These are phyloP conservation scores for Cercospora sp. DNA, from an alignment of 2,329 filamentous ascomycete species.

Conservation along the genomic window DNA sequence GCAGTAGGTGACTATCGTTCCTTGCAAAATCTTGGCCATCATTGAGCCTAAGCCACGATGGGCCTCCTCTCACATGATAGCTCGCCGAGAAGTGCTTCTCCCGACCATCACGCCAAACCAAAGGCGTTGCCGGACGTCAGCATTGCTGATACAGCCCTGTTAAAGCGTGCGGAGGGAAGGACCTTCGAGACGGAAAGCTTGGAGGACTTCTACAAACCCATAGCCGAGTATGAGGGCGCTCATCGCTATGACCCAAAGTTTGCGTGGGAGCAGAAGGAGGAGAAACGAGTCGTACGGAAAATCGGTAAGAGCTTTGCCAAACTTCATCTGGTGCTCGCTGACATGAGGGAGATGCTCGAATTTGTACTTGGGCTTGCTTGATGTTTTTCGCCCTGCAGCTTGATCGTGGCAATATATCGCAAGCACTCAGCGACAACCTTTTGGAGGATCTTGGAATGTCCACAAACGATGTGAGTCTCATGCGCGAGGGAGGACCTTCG, in stretches of 20 bases:
- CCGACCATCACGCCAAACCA: constrained; percentile 4
- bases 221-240: constrained; percentile 58
- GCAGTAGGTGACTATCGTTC: neutral
- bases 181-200: constrained; percentile 42
- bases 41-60: neutral
- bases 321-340: neutral
- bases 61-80: neutral
- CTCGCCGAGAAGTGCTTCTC: constrained; percentile 5
- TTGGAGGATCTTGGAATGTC: constrained; percentile 53
- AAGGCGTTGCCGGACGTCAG: constrained; percentile 24
- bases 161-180: constrained; percentile 29
- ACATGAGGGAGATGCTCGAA: constrained; percentile 45
- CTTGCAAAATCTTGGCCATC: constrained; percentile 11
- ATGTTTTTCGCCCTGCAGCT: constrained; percentile 58
- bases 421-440: constrained; percentile 64
- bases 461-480: constrained; percentile 47
- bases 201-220: constrained; percentile 50
- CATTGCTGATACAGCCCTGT: constrained; percentile 24
- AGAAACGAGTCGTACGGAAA: constrained; percentile 55
- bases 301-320: constrained; percentile 34
- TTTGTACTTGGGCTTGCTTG: constrained; percentile 55
- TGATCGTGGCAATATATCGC: constrained; percentile 60
- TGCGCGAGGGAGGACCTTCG: neutral
- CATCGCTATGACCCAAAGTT: constrained; percentile 60
- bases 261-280: constrained; percentile 58